Conservation (phyloP, 108 stramenopile species). For the Pseudonitzschia pungens region DNA sequence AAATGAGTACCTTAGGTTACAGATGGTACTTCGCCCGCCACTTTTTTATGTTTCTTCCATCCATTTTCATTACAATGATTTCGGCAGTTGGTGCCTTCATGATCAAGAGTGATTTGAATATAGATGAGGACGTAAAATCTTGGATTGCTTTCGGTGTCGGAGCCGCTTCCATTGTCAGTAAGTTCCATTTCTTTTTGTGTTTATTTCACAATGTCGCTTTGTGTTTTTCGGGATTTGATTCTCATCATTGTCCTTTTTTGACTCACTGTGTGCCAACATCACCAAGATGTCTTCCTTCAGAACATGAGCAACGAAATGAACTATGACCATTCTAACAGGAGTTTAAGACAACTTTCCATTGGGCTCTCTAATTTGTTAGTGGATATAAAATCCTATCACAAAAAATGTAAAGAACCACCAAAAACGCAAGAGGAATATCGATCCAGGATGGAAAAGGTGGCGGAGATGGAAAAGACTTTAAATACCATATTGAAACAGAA, state of each 20-base stretch:
- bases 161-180: background rate
- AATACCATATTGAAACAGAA: background rate
- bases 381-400: background rate
- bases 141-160: background rate
- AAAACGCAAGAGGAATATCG: no score
- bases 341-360: background rate
- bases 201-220: background rate
- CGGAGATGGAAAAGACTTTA: background rate
- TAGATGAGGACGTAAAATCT: background rate
- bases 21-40: background rate
- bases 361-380: background rate
- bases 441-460: background rate
- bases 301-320: background rate
- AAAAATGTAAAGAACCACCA: background rate
- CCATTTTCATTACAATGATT: background rate
- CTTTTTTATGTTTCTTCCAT: background rate
- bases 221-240: background rate
- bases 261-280: background rate
- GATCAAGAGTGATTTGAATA: background rate
- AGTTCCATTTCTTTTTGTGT: background rate
- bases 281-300: background rate
- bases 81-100: background rate
- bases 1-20: background rate
- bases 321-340: background rate
- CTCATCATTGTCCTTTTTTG: background rate